Base-by-base conservation (phyloP, 768 basidiomycete species). In the Ramaria rubella region DNA sequence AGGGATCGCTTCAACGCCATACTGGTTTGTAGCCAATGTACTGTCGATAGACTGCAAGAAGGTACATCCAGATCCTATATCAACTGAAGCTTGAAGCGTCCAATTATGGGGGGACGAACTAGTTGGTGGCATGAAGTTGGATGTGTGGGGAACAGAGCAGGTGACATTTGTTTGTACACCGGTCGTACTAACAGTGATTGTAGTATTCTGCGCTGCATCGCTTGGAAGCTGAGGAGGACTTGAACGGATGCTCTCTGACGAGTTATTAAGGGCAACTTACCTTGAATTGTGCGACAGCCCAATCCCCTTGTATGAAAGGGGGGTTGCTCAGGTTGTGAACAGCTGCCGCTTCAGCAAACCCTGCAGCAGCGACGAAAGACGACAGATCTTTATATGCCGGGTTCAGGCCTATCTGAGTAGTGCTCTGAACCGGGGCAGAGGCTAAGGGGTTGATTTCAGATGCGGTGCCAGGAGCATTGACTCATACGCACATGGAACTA, bases 291-390 rank as follows among this genome's bases (percentile, higher is more conserved):
- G 78, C 76, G 23, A 76, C 75, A 6, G 84, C 73, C 84, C 84
- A 87, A 1, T 64, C 69, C 0, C 64, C 65, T 6, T 61, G 49
- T 21, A 86, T 70, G 61, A 85, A 87, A 7, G 82, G 79, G 1
- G 86, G 86, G 56, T 84, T 81, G 5, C 69, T 62, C 5, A 86
- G 65, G 17, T 66, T 62, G 59, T 79, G 73, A 34, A 75, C 66
- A 4, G 73, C 73, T 5, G 76, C 72, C 17, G 76, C 73, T 45
- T 77, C 75, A 3, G 75, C 73, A 59, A 75, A 79, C 46, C 85
- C 85, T 7, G 81, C 77, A 7, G 84, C 80, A 26, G 84, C 80
- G 9, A 80, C 69, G 63, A 85, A 86, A 17, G 75, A 74, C 42
- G 77, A 78, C 46, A 86, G 62, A 7, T 75, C 65, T 19, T 63